phyloP scores from a whole-genome alignment of 1,284 basidiomycete species.

The Malassezia brasiliensis region DNA sequence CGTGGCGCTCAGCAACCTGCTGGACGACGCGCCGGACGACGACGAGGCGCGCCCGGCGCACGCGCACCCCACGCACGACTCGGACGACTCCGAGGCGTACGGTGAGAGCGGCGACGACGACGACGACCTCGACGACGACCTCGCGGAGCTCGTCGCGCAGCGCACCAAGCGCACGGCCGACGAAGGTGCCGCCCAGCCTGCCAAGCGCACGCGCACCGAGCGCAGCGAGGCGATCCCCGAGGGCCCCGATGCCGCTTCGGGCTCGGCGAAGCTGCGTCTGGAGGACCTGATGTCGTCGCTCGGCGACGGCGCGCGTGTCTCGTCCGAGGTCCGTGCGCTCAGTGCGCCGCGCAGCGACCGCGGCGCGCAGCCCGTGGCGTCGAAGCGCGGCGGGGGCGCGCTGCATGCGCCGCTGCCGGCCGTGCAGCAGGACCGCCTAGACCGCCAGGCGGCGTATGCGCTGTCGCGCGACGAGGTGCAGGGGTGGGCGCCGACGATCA shows the following conservation, averaged over 20 bases:
- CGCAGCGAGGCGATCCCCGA: constrained; percentile 65
- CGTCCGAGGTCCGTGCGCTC: constrained; percentile 29
- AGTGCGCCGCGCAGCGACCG: constrained; percentile 2
- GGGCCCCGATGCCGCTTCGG: constrained; percentile 50
- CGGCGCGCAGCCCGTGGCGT: constrained; percentile 54
- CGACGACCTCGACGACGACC: constrained; percentile 15
- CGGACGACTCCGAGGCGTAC: constrained; percentile 1
- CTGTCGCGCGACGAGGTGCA: constrained; percentile 81
- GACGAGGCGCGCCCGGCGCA: constrained; percentile 7
- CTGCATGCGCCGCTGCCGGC: constrained; percentile 77
- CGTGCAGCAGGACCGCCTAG: constrained; percentile 75
- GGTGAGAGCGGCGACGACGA: constrained; percentile 11
- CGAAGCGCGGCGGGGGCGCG: constrained; percentile 54
- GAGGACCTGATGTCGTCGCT: constrained; percentile 68
- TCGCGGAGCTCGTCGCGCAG: constrained; percentile 3
- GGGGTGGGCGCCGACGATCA: constrained; percentile 83
- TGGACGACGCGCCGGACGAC: constrained; percentile 29
- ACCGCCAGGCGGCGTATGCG: constrained; percentile 87
- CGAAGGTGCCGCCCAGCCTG: constrained; percentile 1
- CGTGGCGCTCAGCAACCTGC: constrained; percentile 38
- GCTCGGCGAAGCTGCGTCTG: constrained; percentile 45
- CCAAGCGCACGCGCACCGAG: constrained; percentile 58
- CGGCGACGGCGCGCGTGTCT: constrained; percentile 34
- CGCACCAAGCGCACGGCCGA: constrained; percentile 1
- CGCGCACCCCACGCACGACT: constrained; percentile 1